A percentile compares a stretch with the other conserved stretches of the same genome.
These are phyloP conservation scores for Alternaria hordeiaustralica DNA, from an alignment of 2,329 filamentous ascomycete genomes.

Conservation along the genomic window DNA sequence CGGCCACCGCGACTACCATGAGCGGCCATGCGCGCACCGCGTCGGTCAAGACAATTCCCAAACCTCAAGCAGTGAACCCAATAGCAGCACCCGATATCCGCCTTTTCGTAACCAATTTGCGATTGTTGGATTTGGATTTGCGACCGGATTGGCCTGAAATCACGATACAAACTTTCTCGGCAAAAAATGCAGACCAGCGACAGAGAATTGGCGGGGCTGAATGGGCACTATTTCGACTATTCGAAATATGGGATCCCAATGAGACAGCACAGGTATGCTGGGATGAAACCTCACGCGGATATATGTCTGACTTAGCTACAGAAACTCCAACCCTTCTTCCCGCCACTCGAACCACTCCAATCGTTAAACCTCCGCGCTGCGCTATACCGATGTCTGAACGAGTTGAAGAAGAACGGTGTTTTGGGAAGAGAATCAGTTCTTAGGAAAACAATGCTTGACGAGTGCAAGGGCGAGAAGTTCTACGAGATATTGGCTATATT, in stretches of 20 bases:
- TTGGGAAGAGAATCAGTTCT: slow-evolving; percentile 81
- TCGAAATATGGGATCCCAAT: slow-evolving; percentile 79
- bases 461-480: slow-evolving; percentile 90
- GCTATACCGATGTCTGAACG: slow-evolving; percentile 79
- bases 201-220: slow-evolving; percentile 82
- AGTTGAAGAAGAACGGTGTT: slow-evolving; percentile 84
- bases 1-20: slow-evolving; percentile 23
- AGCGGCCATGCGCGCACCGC: slow-evolving; percentile 34
- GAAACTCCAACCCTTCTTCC: slow-evolving; percentile 91
- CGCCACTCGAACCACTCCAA: slow-evolving; percentile 86
- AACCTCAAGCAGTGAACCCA: slow-evolving; percentile 26
- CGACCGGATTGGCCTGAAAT: slow-evolving; percentile 82
- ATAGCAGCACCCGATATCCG: slow-evolving; percentile 36
- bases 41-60: slow-evolving; percentile 43
- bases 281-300: not conserved
- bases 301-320: slow-evolving; percentile 43
- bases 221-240: slow-evolving; percentile 90
- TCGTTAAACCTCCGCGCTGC: slow-evolving; percentile 88
- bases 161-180: slow-evolving; percentile 71
- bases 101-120: slow-evolving; percentile 82
- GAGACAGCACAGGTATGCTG: slow-evolving; percentile 71
- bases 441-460: slow-evolving; percentile 94
- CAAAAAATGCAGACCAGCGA: slow-evolving; percentile 77
- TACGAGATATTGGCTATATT: slow-evolving; percentile 86
- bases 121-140: slow-evolving; percentile 79